These are phyloP conservation scores for Naegleria gruberi DNA, from an alignment of 208 protist species.

Conservation along the genomic window DNA sequence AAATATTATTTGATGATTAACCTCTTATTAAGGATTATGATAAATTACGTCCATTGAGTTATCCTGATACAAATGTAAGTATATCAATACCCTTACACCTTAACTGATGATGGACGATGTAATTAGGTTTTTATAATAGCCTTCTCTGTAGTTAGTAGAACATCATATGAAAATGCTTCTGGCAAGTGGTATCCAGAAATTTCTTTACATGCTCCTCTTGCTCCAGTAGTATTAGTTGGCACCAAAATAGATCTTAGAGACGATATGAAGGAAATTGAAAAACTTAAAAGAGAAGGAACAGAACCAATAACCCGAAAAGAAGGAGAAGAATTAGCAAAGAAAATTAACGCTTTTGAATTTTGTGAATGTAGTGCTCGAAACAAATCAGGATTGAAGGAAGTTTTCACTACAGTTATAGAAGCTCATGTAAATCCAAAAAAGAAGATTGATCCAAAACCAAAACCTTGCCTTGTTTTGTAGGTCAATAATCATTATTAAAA, in stretches of 20 bases:
- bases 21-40: constrained; percentile 77
- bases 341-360: constrained; percentile 69
- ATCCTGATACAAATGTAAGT: constrained; percentile 59
- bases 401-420: not conserved
- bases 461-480: too few relatives aligned
- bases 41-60: constrained; percentile 70
- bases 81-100: not conserved
- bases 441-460: not conserved
- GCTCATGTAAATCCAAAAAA: not conserved
- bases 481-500: too few relatives aligned
- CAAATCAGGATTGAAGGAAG: not conserved
- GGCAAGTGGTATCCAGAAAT: constrained; percentile 31
- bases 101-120: too few relatives aligned
- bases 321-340: constrained; percentile 50
- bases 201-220: constrained; percentile 29
- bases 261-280: constrained; percentile 27
- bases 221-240: constrained; percentile 45
- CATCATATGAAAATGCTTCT: constrained; percentile 55
- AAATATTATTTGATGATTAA: not conserved
- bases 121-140: constrained; percentile 58
- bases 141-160: constrained; percentile 59
- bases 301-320: constrained; percentile 42
- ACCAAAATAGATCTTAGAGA: constrained; percentile 50
- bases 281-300: constrained; percentile 26
- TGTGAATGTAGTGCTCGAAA: constrained; percentile 56